Conservation (phyloP, 2,329 filamentous ascomycete genomes). For the Trichothecium roseum region DNA sequence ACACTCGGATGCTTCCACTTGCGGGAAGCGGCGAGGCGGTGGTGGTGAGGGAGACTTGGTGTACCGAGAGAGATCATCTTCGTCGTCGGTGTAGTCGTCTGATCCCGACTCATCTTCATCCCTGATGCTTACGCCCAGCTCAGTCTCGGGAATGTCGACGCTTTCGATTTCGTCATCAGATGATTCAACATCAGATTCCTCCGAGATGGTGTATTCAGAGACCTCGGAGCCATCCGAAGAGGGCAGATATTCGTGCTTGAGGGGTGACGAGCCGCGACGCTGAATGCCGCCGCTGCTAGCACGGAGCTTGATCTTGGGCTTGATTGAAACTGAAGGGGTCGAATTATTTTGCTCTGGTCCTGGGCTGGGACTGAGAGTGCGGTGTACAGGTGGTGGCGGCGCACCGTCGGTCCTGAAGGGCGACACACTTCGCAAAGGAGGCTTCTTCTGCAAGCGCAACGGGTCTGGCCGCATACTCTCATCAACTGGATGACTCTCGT, state of each 20-base stretch:
- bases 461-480: conserved; percentile 29
- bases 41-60: no score
- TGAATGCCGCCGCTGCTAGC: conserved; percentile 33
- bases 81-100: background rate
- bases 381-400: conserved; percentile 43
- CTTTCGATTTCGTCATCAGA: conserved; percentile 49
- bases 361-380: conserved; percentile 25
- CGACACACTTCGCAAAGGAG: conserved; percentile 18
- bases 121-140: conserved; percentile 46
- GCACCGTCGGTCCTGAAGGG: conserved; percentile 40
- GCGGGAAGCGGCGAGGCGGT: conserved; percentile 5
- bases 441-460: conserved; percentile 19
- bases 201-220: conserved; percentile 41
- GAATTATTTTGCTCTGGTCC: conserved; percentile 21
- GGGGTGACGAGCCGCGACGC: conserved; percentile 76
- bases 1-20: conserved; percentile 36
- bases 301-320: conserved; percentile 35
- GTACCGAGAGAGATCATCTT: no score
- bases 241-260: conserved; percentile 95
- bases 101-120: conserved; percentile 7
- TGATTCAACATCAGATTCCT: conserved; percentile 36
- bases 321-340: conserved; percentile 16
- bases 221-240: conserved; percentile 54
- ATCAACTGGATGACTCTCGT: conserved; percentile 17
- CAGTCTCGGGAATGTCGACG: conserved; percentile 47